Evolutionary conservation across 192 early-diverging fungal species (phyloP).

Genomic region (Coemansia sp.): DNA sequence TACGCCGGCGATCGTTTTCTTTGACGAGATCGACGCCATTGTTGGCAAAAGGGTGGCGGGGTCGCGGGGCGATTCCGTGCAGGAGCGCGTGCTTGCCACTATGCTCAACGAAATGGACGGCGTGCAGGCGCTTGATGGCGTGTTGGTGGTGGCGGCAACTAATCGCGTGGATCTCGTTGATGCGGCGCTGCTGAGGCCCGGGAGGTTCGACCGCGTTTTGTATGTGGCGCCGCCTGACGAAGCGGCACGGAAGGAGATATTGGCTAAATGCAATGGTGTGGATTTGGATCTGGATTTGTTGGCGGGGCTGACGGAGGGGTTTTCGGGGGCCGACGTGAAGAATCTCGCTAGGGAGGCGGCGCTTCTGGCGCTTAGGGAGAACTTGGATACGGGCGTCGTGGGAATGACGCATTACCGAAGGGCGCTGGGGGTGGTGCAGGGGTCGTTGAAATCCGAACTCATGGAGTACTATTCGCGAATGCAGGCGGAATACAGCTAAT

Average conservation of each 20-base stretch:
- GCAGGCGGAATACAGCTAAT: conserved; percentile 16
- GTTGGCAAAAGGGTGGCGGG: conserved; percentile 73
- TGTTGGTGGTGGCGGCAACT: conserved; percentile 99
- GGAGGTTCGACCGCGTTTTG: conserved; percentile 92
- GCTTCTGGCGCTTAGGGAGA: conserved; percentile 40
- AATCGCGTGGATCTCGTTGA: conserved; percentile 98
- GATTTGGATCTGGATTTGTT: conserved; percentile 56
- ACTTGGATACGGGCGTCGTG: conserved; percentile 2
- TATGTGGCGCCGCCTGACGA: conserved; percentile 87
- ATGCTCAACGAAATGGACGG: conserved; percentile 83
- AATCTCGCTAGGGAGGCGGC: conserved; percentile 84
- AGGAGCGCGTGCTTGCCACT: conserved; percentile 32
- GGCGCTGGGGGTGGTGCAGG: conserved; percentile 58
- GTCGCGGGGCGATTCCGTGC: conserved; percentile 56
- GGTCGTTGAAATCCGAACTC: conserved; percentile 64
- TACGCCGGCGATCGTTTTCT: conserved; percentile 86
- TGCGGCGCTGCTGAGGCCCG: conserved; percentile 90
- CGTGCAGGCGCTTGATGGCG: conserved; percentile 86
- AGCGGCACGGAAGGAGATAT: conserved; percentile 61
- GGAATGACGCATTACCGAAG: conserved; percentile 46
- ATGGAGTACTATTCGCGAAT: conserved; percentile 58
- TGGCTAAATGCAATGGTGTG: conserved; percentile 44
- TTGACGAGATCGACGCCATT: conserved; percentile 97
- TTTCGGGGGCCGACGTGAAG: conserved; percentile 91
- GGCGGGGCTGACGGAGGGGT: conserved; percentile 77